These are phyloP conservation scores for Coriaria nepalensis DNA, from an alignment of 306 rosid genomes.

Conservation along the genomic window DNA sequence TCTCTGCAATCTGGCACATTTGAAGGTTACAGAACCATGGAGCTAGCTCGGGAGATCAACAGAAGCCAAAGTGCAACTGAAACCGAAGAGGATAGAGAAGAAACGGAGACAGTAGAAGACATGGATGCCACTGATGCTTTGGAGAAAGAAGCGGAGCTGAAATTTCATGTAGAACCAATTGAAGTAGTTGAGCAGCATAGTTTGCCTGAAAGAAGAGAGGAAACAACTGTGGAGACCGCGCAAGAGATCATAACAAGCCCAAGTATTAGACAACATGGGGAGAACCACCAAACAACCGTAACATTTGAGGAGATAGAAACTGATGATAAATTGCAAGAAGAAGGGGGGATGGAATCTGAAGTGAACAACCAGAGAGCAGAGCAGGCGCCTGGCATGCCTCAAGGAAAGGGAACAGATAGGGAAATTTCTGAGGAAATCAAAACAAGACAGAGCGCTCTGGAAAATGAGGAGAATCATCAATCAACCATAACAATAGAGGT, in stretches of 20 bases:
- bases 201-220: neutral
- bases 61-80: neutral
- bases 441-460: constrained; percentile 3
- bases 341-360: constrained; percentile 6
- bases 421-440: constrained; percentile 2
- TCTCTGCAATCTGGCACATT: constrained; percentile 1
- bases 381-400: neutral
- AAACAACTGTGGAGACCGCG: constrained; percentile 1
- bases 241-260: constrained; percentile 10
- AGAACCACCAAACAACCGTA: constrained; percentile 14
- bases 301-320: constrained; percentile 10
- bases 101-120: too few relatives aligned
- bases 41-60: neutral
- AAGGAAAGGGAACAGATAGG: neutral
- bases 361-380: constrained; percentile 1
- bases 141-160: neutral
- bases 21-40: neutral
- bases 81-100: neutral
- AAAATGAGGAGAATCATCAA: constrained; percentile 14
- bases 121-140: neutral
- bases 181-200: neutral
- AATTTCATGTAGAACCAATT: neutral
- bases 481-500: constrained; percentile 16
- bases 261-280: constrained; percentile 11
- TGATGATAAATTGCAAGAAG: neutral